Conservation (phyloP, 2,329 filamentous ascomycete species). For the Penicillium paneum region DNA sequence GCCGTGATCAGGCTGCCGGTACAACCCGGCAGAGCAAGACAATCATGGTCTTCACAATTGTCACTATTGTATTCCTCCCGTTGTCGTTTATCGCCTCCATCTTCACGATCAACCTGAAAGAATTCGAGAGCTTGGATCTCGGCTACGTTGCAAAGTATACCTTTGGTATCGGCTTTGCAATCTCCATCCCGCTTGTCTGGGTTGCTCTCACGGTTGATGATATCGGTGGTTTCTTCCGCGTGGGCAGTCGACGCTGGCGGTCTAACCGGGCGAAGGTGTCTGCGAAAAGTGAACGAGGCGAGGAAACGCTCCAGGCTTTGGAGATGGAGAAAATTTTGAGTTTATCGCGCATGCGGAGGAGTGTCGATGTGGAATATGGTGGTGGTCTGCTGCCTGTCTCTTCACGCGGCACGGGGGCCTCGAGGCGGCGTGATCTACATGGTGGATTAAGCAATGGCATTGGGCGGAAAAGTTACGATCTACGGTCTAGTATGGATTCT, state of each 20-base stretch:
- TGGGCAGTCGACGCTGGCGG: conserved; percentile 27
- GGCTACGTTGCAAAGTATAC: conserved; percentile 55
- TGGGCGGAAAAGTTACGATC: conserved; percentile 17
- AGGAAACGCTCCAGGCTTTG: conserved; percentile 13
- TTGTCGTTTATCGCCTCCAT: conserved; percentile 55
- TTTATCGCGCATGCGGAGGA: conserved; percentile 21
- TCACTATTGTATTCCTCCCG: conserved; percentile 58
- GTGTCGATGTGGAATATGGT: conserved; percentile 26
- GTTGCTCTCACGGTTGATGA: conserved; percentile 48
- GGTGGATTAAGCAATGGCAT: conserved; percentile 10
- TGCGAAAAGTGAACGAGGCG: background rate
- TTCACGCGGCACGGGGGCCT: conserved; percentile 19
- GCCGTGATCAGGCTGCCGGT: conserved; percentile 57
- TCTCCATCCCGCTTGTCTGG: conserved; percentile 51
- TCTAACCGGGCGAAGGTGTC: conserved; percentile 9
- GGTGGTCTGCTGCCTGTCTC: conserved; percentile 28
- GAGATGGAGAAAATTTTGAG: conserved; percentile 30
- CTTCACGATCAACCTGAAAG: conserved; percentile 54
- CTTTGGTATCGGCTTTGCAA: conserved; percentile 54
- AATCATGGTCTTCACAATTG: conserved; percentile 59
- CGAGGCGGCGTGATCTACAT: conserved; percentile 12
- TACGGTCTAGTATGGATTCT: conserved; percentile 17
- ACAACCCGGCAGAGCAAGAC: conserved; percentile 58
- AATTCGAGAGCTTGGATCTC: conserved; percentile 48
- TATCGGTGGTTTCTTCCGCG: conserved; percentile 33